Evolutionary conservation across 148 eudicot species (phyloP), one percentile per base, ranked within the genome.

Genomic region (Fagopyrum esculentum): DNA sequence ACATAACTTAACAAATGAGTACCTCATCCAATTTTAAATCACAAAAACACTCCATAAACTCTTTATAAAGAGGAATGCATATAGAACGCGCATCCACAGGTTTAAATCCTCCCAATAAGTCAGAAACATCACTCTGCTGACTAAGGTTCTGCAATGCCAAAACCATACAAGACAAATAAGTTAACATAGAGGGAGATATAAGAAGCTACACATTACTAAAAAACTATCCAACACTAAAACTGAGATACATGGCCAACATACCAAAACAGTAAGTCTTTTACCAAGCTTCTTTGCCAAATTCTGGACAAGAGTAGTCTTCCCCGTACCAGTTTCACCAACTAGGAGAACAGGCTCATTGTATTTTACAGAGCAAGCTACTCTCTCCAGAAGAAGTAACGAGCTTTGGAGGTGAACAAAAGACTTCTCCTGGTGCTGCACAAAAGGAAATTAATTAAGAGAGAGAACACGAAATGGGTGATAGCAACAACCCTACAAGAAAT

Each of bases 251-350:
- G 45, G 15, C 22, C 13, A 43, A 70, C 85, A 77, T 95, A 95
- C 98, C 97, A 95, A 76, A 74, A 95, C 99, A 54, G 91, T 95
- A 45, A 95, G 96, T 81, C 86, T 95, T 75, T 87, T 91, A 80
- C 93, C 97, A 78, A 92, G 87, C 81, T 89, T 87, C 63, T 73
- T 54, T 15, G 99, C 91, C 78, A 92, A 82, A 81, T 80, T 89
- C 88, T 95, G 99, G 52, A 95, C 98, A 73, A 95, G 92, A 45
- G 99, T 95, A 73, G 99, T 95, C 82, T 95, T 95, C 71, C 99
- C 99, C 49, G 99, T 92, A 75, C 99, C 99, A 79, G 99, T 95
- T 83, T 95, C 99, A 79, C 99, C 99, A 76, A 95, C 99, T 81
- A 95, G 81, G 45, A 95, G 93, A 77, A 92, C 88, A 78, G 99